Evolutionary conservation across 441 rosid species (phyloP).

Genomic region (Mallotus repandus): DNA sequence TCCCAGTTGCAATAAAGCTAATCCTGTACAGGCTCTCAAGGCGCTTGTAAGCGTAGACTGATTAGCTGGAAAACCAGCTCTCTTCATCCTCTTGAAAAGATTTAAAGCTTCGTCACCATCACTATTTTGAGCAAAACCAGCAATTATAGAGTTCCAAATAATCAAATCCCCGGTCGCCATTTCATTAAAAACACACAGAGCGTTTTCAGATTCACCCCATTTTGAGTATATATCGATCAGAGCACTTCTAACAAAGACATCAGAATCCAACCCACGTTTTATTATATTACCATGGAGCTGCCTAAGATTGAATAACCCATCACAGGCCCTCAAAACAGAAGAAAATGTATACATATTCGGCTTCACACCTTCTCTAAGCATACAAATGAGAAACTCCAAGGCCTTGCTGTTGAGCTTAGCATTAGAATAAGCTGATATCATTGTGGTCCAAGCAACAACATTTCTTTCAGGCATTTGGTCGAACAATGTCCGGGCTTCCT

Average conservation of each 20-base stretch:
- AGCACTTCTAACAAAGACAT: constrained; percentile 70
- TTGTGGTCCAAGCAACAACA: constrained; percentile 70
- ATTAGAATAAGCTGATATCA: constrained; percentile 63
- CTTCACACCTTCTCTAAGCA: constrained; percentile 57
- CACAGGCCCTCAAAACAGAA: constrained; percentile 59
- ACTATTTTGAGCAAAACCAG: constrained; percentile 63
- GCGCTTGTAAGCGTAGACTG: constrained; percentile 65
- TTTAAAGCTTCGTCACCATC: constrained; percentile 57
- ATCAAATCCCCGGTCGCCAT: constrained; percentile 61
- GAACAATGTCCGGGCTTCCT: constrained; percentile 49
- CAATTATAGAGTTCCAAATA: constrained; percentile 79
- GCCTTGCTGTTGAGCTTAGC: constrained; percentile 41
- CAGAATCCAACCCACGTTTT: constrained; percentile 62
- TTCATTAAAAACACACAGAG: constrained; percentile 52
- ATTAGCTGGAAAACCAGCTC: constrained; percentile 57
- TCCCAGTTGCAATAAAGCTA: constrained; percentile 62
- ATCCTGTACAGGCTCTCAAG: constrained; percentile 68
- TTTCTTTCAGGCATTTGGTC: constrained; percentile 60
- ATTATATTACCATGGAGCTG: constrained; percentile 60
- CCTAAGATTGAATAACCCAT: constrained; percentile 37
- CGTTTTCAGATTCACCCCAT: constrained; percentile 44
- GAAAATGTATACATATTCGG: constrained; percentile 76
- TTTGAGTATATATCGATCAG: constrained; percentile 69
- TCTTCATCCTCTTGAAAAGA: constrained; percentile 66
- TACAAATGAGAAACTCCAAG: constrained; percentile 45